These are phyloP conservation scores for Aspergillus latus DNA, from an alignment of 2,329 filamentous ascomycete species.

Conservation along the genomic window DNA sequence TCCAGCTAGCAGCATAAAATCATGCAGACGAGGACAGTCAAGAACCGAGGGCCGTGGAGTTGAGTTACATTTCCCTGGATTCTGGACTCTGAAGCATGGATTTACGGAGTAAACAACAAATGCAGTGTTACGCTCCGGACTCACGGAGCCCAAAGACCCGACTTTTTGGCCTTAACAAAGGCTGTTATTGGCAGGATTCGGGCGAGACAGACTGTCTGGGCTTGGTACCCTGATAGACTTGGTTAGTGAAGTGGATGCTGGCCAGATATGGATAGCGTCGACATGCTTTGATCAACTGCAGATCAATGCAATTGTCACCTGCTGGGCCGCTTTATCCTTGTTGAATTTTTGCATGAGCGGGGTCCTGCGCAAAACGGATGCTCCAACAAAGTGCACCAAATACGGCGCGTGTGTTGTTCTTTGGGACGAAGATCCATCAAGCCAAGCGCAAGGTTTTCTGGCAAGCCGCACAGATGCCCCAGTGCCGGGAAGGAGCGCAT, in stretches of 20 bases:
- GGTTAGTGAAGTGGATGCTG: constrained; percentile 14
- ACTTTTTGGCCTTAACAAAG: constrained; percentile 12
- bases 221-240: constrained; percentile 16
- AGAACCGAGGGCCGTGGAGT: constrained; percentile 5
- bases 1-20: background rate
- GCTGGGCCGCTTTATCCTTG: constrained; percentile 10
- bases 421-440: constrained; percentile 1
- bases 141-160: constrained; percentile 13
- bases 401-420: constrained; percentile 12
- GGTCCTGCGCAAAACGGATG: constrained; percentile 10
- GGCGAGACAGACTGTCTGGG: constrained; percentile 13
- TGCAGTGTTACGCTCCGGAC: background rate
- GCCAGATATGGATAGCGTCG: constrained; percentile 14
- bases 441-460: background rate
- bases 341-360: constrained; percentile 16
- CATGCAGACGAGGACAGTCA: background rate
- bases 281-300: constrained; percentile 10
- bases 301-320: constrained; percentile 13
- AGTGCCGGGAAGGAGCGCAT: constrained; percentile 2
- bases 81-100: background rate
- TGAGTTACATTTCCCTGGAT: background rate
- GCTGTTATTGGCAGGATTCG: constrained; percentile 9
- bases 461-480: background rate
- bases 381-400: constrained; percentile 2
- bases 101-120: background rate